These are phyloP conservation scores for Xylariaceae sp. DNA, from an alignment of 2,329 filamentous ascomycete species.

Conservation along the genomic window DNA sequence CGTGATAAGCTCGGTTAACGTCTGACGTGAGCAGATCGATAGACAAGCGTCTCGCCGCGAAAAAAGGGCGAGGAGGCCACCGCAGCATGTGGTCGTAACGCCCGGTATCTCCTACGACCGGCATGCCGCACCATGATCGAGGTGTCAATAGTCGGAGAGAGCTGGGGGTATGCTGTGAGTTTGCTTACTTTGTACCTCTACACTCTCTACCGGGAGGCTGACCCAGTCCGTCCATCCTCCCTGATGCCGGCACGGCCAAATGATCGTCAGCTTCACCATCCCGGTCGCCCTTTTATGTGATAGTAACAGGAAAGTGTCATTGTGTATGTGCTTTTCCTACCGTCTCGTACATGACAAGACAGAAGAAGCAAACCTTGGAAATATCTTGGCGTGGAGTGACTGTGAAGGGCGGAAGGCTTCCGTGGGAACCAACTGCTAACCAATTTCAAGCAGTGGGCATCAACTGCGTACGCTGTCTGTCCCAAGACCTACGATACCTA, in stretches of 20 bases:
- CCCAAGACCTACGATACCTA: too few relatives aligned
- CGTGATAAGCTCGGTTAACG: neutral
- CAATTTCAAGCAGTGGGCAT: too few relatives aligned
- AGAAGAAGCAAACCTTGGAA: neutral
- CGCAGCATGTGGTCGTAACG: neutral
- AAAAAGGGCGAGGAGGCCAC: neutral
- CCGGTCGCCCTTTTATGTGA: neutral
- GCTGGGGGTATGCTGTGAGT: neutral
- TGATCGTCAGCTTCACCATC: neutral
- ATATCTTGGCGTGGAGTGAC: neutral
- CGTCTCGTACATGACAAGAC: neutral
- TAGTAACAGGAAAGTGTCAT: neutral
- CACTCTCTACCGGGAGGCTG: neutral
- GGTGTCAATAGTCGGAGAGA: neutral
- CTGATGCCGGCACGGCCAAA: neutral
- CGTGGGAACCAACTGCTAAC: neutral
- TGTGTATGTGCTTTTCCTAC: neutral
- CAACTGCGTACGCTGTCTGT: too few relatives aligned
- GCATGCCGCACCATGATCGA: neutral
- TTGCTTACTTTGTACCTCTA: neutral
- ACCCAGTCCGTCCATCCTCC: neutral
- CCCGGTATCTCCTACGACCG: neutral
- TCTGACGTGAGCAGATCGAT: neutral
- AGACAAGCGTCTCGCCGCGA: neutral
- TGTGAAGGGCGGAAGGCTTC: neutral